Evolutionary conservation across 345 rosid genomes (phyloP).

Genomic region (Populus ilicifolia): DNA sequence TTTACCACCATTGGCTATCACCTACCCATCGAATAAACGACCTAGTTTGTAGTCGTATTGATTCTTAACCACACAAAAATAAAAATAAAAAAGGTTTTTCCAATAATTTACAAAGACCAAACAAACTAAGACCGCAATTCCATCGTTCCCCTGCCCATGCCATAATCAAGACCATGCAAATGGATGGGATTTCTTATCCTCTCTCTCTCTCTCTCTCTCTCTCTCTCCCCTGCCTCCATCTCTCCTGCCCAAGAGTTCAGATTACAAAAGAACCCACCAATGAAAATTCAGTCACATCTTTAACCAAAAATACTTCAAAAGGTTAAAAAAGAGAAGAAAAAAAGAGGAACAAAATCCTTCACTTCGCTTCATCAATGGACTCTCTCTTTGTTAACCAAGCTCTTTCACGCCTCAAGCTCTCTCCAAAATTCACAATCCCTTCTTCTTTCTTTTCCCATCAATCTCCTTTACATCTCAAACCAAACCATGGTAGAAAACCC

Average conservation of each 20-base stretch:
- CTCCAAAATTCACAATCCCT: conserved; percentile 15
- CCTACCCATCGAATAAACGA: too few relatives aligned
- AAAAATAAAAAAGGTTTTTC: too few relatives aligned
- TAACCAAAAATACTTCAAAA: not conserved
- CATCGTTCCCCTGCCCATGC: not conserved
- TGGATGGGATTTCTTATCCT: conserved; percentile 45
- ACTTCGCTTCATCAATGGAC: conserved; percentile 35
- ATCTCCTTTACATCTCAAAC: conserved; percentile 9
- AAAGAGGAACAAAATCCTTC: not conserved
- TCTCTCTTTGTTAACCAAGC: conserved; percentile 43
- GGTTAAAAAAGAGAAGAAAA: not conserved
- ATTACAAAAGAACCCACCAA: not conserved
- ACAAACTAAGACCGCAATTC: not conserved
- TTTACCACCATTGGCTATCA: too few relatives aligned
- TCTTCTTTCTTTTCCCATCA: conserved; percentile 19
- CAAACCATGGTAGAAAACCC: not conserved
- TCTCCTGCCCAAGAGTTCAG: not conserved
- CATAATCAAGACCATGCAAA: conserved; percentile 1
- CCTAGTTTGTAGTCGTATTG: not conserved
- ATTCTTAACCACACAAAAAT: not conserved
- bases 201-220: not conserved
- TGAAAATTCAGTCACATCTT: not conserved
- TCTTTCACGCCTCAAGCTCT: conserved; percentile 40
- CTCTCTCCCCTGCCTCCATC: too few relatives aligned
- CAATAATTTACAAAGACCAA: not conserved